Conservation (phyloP, 2,329 filamentous ascomycete species). For the Verticillium tricorpus region DNA sequence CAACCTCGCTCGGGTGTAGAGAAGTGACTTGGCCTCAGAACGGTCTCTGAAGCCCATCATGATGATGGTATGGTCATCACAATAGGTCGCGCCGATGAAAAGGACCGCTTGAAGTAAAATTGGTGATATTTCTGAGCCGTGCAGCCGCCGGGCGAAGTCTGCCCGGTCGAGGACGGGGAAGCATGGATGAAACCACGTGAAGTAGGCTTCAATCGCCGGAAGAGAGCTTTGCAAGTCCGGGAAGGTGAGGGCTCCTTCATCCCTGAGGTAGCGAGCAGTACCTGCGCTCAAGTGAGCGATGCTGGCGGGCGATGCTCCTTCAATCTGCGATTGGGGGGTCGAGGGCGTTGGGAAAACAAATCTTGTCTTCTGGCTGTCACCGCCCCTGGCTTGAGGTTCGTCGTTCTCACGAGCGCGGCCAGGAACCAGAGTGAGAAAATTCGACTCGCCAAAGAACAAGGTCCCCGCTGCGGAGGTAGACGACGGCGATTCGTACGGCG, state of each 20-base stretch:
- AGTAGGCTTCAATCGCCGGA: constrained; percentile 41
- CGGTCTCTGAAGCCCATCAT: constrained; percentile 42
- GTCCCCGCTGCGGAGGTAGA: constrained; percentile 17
- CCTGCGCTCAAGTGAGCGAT: constrained; percentile 12
- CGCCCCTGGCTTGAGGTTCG: not conserved
- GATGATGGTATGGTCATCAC: constrained; percentile 38
- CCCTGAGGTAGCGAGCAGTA: constrained; percentile 14
- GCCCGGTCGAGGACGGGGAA: constrained; percentile 49
- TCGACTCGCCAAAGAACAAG: constrained; percentile 33
- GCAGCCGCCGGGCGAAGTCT: constrained; percentile 33
- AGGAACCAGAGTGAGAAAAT: constrained; percentile 28
- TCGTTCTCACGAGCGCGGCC: not conserved
- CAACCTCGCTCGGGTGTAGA: constrained; percentile 43
- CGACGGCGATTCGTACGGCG: not conserved
- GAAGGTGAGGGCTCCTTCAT: constrained; percentile 16
- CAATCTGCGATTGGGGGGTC: constrained; percentile 7
- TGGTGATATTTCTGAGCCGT: constrained; percentile 37
- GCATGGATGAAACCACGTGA: constrained; percentile 52
- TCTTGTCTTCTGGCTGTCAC: constrained; percentile 7
- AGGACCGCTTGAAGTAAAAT: constrained; percentile 49
- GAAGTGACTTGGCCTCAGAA: constrained; percentile 42
- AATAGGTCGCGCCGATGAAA: constrained; percentile 50
- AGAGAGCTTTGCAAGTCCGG: constrained; percentile 14
- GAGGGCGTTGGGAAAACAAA: constrained; percentile 12
- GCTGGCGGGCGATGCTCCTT: constrained; percentile 4